A percentile compares a stretch with the other conserved stretches of the same genome.
Conservation (phyloP, 2,329 filamentous ascomycete genomes). For the Microdochium bolleyi region DNA sequence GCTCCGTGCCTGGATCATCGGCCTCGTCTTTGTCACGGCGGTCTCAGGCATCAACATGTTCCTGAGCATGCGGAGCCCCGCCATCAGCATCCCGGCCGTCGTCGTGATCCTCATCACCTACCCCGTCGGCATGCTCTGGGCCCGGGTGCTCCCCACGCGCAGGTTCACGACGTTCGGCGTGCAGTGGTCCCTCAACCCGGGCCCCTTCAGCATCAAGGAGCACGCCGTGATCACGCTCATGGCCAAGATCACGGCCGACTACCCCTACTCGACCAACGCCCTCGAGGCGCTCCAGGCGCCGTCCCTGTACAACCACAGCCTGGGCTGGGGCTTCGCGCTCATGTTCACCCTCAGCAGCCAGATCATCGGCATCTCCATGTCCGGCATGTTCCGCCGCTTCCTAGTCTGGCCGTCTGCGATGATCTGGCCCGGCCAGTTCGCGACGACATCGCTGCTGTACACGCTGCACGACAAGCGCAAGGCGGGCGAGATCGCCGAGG, state of each 20-base stretch:
- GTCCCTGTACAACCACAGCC: slow-evolving; percentile 30
- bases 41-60: slow-evolving; percentile 30
- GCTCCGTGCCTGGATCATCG: slow-evolving; percentile 34
- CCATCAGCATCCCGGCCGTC: slow-evolving; percentile 26
- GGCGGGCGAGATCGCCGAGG: slow-evolving; percentile 27
- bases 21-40: slow-evolving; percentile 33
- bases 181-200: slow-evolving; percentile 32
- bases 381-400: slow-evolving; percentile 39
- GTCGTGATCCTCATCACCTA: slow-evolving; percentile 33
- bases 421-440: slow-evolving; percentile 41
- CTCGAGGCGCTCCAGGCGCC: slow-evolving; percentile 24
- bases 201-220: slow-evolving; percentile 37
- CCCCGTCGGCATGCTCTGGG: slow-evolving; percentile 34
- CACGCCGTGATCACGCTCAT: slow-evolving; percentile 35
- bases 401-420: slow-evolving; percentile 39
- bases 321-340: slow-evolving; percentile 39
- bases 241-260: slow-evolving; percentile 29
- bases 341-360: slow-evolving; percentile 40
- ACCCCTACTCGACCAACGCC: slow-evolving; percentile 11
- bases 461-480: slow-evolving; percentile 32
- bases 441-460: slow-evolving; percentile 38
- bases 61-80: slow-evolving; percentile 22
- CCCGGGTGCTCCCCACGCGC: slow-evolving; percentile 29
- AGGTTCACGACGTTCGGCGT: slow-evolving; percentile 32
- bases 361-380: slow-evolving; percentile 43